A percentile compares a stretch with the other conserved stretches of the same genome.
phyloP scores from a whole-genome alignment of 805 yeast species.

The Candida quercuum region DNA sequence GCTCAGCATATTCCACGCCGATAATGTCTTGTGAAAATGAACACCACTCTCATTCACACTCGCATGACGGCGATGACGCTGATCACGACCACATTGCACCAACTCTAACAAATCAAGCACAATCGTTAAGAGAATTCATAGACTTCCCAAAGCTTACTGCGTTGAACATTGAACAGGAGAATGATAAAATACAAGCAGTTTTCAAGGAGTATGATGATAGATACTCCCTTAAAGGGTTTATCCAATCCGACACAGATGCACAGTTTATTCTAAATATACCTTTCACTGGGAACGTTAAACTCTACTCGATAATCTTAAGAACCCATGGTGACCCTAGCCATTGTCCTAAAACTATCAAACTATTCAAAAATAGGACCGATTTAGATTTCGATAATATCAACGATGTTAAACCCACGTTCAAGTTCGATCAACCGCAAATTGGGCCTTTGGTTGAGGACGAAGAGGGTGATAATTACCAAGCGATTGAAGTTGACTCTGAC shows the following conservation, averaged over 20 bases:
- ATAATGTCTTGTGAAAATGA: slow-evolving; percentile 31
- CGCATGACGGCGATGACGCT: slow-evolving; percentile 9
- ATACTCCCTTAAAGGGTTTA: slow-evolving; percentile 39
- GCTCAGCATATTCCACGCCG: too few relatives aligned
- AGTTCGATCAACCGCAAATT: slow-evolving; percentile 58
- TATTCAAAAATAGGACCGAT: slow-evolving; percentile 64
- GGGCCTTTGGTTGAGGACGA: slow-evolving; percentile 48
- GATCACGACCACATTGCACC: slow-evolving; percentile 42
- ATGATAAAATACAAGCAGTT: slow-evolving; percentile 36
- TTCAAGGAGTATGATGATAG: slow-evolving; percentile 49
- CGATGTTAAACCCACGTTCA: slow-evolving; percentile 42
- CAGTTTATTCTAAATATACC: slow-evolving; percentile 78
- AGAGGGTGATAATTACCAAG: slow-evolving; percentile 12
- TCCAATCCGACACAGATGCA: slow-evolving; percentile 73
- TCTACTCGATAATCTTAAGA: slow-evolving; percentile 69
- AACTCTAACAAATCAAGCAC: slow-evolving; percentile 63
- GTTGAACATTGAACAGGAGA: slow-evolving; percentile 52
- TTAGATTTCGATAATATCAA: slow-evolving; percentile 69
- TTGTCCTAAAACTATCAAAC: slow-evolving; percentile 65
- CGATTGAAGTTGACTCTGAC: slow-evolving; percentile 33
- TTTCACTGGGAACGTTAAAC: slow-evolving; percentile 67
- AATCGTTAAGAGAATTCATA: slow-evolving; percentile 58
- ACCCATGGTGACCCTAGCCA: slow-evolving; percentile 49
- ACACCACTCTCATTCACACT: slow-evolving; percentile 21
- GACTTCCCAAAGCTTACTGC: slow-evolving; percentile 56